Percentiles rank a stretch among this genome's conserved stretches.
Evolutionary conservation across 495 filamentous ascomycete species (phyloP).

Genomic region (Copromyces sp.): DNA sequence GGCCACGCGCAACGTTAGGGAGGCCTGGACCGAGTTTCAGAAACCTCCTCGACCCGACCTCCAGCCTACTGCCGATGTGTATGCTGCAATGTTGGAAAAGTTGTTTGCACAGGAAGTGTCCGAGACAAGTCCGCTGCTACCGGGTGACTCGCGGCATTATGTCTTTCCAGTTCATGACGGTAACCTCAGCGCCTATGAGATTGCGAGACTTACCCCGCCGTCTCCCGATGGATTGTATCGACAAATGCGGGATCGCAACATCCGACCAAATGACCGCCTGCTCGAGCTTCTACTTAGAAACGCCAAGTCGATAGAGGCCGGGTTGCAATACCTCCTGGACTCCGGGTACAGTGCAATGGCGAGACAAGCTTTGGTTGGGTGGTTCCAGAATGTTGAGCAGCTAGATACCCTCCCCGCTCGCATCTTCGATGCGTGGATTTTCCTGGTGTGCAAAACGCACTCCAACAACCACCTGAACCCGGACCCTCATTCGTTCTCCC

Average conservation of each 20-base stretch:
- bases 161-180: constrained; percentile 27
- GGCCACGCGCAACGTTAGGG: constrained; percentile 33
- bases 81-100: constrained; percentile 38
- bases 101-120: constrained; percentile 15
- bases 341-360: constrained; percentile 10
- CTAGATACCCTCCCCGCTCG: constrained; percentile 4
- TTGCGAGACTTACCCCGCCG: constrained; percentile 31
- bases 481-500: neutral
- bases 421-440: constrained; percentile 30
- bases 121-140: constrained; percentile 12
- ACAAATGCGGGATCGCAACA: constrained; percentile 25
- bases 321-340: constrained; percentile 27
- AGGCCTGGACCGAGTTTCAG: constrained; percentile 36
- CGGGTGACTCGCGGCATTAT: constrained; percentile 27
- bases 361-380: constrained; percentile 10
- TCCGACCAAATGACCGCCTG: constrained; percentile 25
- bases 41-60: constrained; percentile 17
- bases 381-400: neutral
- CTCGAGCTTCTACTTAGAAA: constrained; percentile 26
- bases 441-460: constrained; percentile 26
- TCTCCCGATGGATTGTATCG: constrained; percentile 26
- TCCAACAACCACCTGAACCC: constrained; percentile 7
- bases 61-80: constrained; percentile 23
- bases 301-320: constrained; percentile 21
- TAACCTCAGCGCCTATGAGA: constrained; percentile 34